phyloP scores from a whole-genome alignment of 1,284 basidiomycete genomes.

The Porodaedalea pini region DNA sequence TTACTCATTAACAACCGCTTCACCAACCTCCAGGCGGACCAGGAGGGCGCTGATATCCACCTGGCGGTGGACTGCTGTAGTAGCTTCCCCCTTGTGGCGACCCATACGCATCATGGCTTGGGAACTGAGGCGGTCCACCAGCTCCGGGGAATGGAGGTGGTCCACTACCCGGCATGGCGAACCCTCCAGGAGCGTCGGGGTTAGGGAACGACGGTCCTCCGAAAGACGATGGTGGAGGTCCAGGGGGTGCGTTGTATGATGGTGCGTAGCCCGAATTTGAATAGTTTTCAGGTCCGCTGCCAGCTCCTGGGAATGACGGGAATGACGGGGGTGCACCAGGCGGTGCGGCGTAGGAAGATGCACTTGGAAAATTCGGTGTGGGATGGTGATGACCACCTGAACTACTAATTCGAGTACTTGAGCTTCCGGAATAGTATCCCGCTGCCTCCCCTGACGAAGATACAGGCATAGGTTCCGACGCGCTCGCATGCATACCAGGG shows the following conservation, averaged over 20 bases:
- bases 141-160: constrained; percentile 5
- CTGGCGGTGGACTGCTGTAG: constrained; percentile 10
- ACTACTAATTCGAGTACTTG: not conserved
- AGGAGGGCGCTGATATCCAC: constrained; percentile 8
- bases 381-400: constrained; percentile 1
- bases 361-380: constrained; percentile 11
- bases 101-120: constrained; percentile 3
- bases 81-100: constrained; percentile 13
- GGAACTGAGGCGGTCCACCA: constrained; percentile 8
- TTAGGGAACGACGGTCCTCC: constrained; percentile 4
- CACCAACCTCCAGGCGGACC: constrained; percentile 9
- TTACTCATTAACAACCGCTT: not conserved
- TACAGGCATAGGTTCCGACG: constrained; percentile 8
- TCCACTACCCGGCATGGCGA: constrained; percentile 14
- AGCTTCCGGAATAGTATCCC: constrained; percentile 13
- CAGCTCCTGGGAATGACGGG: constrained; percentile 23
- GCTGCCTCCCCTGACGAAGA: constrained; percentile 17
- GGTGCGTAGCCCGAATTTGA: constrained; percentile 30
- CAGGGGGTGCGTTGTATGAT: constrained; percentile 19
- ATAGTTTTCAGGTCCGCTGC: constrained; percentile 1
- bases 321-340: constrained; percentile 22
- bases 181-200: constrained; percentile 11
- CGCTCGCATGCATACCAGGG: not conserved
- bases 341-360: constrained; percentile 22
- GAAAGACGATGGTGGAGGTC: not conserved